A percentile compares a stretch with the other conserved stretches of the same genome.
phyloP scores from a whole-genome alignment of 1,139 yeast species.

The Tardiomyces digboiensis region DNA sequence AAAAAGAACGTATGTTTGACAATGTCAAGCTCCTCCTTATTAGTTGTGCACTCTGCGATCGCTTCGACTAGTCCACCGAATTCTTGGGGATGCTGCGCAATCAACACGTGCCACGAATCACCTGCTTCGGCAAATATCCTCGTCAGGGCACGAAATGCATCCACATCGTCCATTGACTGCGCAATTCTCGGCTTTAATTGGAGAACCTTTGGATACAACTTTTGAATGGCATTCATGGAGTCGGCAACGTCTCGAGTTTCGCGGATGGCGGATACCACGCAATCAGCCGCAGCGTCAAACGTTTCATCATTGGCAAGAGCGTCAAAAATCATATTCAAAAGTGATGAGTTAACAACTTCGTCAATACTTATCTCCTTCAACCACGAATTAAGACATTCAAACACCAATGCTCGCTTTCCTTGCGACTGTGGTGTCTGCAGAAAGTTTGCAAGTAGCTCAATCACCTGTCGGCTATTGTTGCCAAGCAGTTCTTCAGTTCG shows the following conservation, averaged over 20 bases:
- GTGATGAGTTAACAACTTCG: slow-evolving; percentile 48
- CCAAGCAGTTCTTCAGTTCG: slow-evolving; percentile 57
- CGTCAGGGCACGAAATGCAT: slow-evolving; percentile 47
- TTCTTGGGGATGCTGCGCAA: slow-evolving; percentile 62
- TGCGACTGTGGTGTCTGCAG: slow-evolving; percentile 31
- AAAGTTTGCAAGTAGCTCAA: slow-evolving; percentile 41
- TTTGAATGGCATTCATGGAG: slow-evolving; percentile 45
- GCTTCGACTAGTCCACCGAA: slow-evolving; percentile 69
- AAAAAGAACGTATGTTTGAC: slow-evolving; percentile 87
- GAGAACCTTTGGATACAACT: slow-evolving; percentile 59
- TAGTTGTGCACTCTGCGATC: slow-evolving; percentile 44
- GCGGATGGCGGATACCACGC: slow-evolving; percentile 65
- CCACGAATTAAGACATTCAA: slow-evolving; percentile 85
- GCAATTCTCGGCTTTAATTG: slow-evolving; percentile 44
- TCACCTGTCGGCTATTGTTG: slow-evolving; percentile 59
- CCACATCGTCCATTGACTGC: slow-evolving; percentile 50
- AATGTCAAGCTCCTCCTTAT: slow-evolving; percentile 76
- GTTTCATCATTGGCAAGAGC: slow-evolving; percentile 57
- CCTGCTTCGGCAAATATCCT: slow-evolving; percentile 84
- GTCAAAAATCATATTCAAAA: slow-evolving; percentile 59
- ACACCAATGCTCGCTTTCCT: slow-evolving; percentile 35
- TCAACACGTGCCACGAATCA: slow-evolving; percentile 87
- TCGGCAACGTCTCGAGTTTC: slow-evolving; percentile 68
- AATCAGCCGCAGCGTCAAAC: slow-evolving; percentile 83
- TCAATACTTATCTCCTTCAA: slow-evolving; percentile 73